These are phyloP conservation scores for Trichopus zeylanicus DNA, from an alignment of 116 monocot genomes.

Conservation along the genomic window DNA sequence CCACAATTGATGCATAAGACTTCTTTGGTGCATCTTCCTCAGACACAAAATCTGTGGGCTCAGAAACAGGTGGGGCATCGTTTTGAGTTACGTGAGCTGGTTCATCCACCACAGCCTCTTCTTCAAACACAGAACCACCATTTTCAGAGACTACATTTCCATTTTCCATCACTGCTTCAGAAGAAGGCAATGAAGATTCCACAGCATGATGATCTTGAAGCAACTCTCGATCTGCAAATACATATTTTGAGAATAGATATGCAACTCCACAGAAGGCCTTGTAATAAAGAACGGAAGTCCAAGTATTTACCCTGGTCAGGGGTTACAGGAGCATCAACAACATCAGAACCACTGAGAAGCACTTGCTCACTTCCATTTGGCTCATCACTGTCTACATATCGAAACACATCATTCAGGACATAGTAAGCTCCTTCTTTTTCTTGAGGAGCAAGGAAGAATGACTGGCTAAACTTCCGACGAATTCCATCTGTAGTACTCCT, in stretches of 20 bases:
- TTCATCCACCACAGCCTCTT: constrained; percentile 22
- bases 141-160: constrained; percentile 23
- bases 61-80: constrained; percentile 14
- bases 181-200: constrained; percentile 6
- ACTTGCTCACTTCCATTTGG: constrained; percentile 15
- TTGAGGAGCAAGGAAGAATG: constrained; percentile 76
- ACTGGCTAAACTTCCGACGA: constrained; percentile 37
- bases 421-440: constrained; percentile 53
- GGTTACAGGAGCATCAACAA: constrained; percentile 3
- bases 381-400: constrained; percentile 14
- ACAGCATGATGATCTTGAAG: constrained; percentile 15
- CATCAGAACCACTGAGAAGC: constrained; percentile 8
- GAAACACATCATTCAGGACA: constrained; percentile 61
- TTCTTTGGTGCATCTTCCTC: constrained; percentile 55
- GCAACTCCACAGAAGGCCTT: background rate
- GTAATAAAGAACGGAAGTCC: background rate
- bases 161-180: constrained; percentile 26
- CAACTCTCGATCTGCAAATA: constrained; percentile 16
- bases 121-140: constrained; percentile 25
- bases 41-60: constrained; percentile 8
- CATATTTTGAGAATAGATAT: background rate
- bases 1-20: constrained; percentile 87
- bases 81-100: constrained; percentile 11
- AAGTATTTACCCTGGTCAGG: constrained; percentile 23
- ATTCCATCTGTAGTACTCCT: constrained; percentile 23